phyloP scores from a whole-genome alignment of 2,329 filamentous ascomycete genomes.

The Rhinocladiella mackenziei region DNA sequence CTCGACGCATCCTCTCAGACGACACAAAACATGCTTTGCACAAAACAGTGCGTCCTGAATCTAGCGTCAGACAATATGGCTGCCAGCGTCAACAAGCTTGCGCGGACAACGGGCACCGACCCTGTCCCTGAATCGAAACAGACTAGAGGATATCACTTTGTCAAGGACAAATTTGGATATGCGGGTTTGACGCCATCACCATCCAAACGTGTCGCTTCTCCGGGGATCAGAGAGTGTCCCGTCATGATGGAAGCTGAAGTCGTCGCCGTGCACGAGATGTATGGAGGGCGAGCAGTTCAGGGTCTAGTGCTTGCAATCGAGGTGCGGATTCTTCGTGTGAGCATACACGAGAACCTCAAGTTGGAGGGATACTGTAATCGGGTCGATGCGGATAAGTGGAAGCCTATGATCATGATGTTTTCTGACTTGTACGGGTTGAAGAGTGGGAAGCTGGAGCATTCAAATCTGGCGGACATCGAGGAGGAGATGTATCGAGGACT shows the following conservation, averaged over 20 bases:
- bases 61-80: slow-evolving; percentile 38
- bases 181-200: slow-evolving; percentile 34
- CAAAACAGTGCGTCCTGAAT: slow-evolving; percentile 44
- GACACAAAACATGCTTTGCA: slow-evolving; percentile 41
- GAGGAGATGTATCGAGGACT: slow-evolving; percentile 19
- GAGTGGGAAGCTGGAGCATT: slow-evolving; percentile 14
- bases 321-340: slow-evolving; percentile 37
- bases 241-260: slow-evolving; percentile 45
- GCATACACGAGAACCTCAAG: slow-evolving; percentile 35
- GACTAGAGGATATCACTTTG: slow-evolving; percentile 35
- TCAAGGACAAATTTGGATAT: slow-evolving; percentile 40
- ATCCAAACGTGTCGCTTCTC: slow-evolving; percentile 36
- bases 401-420: slow-evolving; percentile 46
- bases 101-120: slow-evolving; percentile 38
- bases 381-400: slow-evolving; percentile 44
- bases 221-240: slow-evolving; percentile 40
- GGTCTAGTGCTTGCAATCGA: slow-evolving; percentile 36
- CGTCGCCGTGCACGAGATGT: slow-evolving; percentile 33
- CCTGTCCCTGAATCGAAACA: slow-evolving; percentile 27
- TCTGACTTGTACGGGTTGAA: slow-evolving; percentile 43
- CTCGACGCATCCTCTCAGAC: slow-evolving; percentile 38
- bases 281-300: slow-evolving; percentile 33
- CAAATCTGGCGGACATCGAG: slow-evolving; percentile 19
- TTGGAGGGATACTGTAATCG: slow-evolving; percentile 40
- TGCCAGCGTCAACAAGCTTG: slow-evolving; percentile 38